Evolutionary conservation across 768 basidiomycete species (phyloP).

Genomic region (Suillus luteus): DNA sequence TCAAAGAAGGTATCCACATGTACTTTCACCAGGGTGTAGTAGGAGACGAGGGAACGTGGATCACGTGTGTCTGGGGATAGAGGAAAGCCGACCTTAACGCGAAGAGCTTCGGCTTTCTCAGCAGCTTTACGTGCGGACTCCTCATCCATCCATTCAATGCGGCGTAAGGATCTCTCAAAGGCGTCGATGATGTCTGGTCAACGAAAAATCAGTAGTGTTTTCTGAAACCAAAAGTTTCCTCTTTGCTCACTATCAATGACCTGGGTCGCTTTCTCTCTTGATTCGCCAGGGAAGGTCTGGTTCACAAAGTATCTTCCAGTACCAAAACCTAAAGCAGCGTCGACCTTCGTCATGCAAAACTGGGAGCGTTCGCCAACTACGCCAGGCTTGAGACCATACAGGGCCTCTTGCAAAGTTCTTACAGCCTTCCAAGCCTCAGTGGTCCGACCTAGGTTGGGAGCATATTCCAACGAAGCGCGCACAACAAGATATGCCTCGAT

Average conservation of each 20-base stretch:
- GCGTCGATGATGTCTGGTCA: slow-evolving; percentile 71
- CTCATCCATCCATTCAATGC: slow-evolving; percentile 91
- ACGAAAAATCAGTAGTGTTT: slow-evolving; percentile 17
- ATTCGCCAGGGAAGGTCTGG: slow-evolving; percentile 76
- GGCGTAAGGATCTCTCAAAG: slow-evolving; percentile 75
- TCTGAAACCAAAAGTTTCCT: background rate
- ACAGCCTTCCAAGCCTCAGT: slow-evolving; percentile 82
- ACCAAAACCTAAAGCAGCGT: slow-evolving; percentile 81
- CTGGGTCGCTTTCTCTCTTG: slow-evolving; percentile 76
- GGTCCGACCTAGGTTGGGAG: slow-evolving; percentile 68
- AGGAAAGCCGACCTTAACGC: slow-evolving; percentile 93
- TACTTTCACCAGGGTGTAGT: slow-evolving; percentile 73
- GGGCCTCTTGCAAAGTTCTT: slow-evolving; percentile 64
- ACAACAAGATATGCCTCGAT: slow-evolving; percentile 86
- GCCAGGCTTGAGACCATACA: slow-evolving; percentile 87
- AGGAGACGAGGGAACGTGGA: slow-evolving; percentile 66
- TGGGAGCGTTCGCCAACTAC: slow-evolving; percentile 81
- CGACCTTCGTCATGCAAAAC: slow-evolving; percentile 75
- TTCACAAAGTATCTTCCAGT: slow-evolving; percentile 89
- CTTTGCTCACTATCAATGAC: slow-evolving; percentile 69
- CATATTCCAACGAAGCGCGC: slow-evolving; percentile 69
- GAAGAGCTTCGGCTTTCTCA: slow-evolving; percentile 63
- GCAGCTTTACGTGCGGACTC: slow-evolving; percentile 79
- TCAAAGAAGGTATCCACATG: slow-evolving; percentile 76
- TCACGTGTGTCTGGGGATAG: slow-evolving; percentile 78